Base-by-base conservation (phyloP, 1,139 yeast genomes). In the Saccharomyces hybrid region DNA sequence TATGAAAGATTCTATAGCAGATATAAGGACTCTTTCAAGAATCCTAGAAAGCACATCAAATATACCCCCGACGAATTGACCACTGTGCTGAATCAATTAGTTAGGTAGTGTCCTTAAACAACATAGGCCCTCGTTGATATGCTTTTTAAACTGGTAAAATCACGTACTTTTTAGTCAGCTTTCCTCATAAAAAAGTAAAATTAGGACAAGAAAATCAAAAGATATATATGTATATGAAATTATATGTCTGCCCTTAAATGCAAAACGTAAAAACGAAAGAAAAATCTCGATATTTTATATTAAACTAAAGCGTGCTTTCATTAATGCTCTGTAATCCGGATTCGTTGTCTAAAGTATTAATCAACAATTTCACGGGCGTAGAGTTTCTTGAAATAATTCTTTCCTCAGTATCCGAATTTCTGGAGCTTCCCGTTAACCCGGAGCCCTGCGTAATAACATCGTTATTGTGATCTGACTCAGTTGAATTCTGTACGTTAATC, bases 1-100 rank as follows among this genome's bases (percentile, higher is more conserved):
- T 91, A 91, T 71, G 84, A 85, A 65, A 83, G 93, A 66, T 85
- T 90, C 67, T 84, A 88, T 69, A 60, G 66, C 13, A 66, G 71
- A 47, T 67, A 68, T 56, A 66, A 68, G 51, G 69, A 66, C 46
- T 57, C 66, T 2, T 68, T 68, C 51, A 68, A 67, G 50, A 67
- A 68, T 55, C 70, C 71, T 14, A 62, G 70, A 54, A 68, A 68
- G 53, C 71, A 68, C 62, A 76, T 80, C 54, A 82, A 69, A 57
- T 79, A 73, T 53, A 62, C 68, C n/a, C 70, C 72, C 14, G 61
- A 58, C 27, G 71, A 68, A 53, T 52, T 69, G 34, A 63, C 64
- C 7, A 55, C 64, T 14, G 61, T 64, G 1, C 56, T 68, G n/a
- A 64, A 61, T 51, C 67, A 66, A 52, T 47, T 66, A 42, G 63